Base-by-base conservation (phyloP, 306 rosid genomes). In the Chamaecrista fasciculata region DNA sequence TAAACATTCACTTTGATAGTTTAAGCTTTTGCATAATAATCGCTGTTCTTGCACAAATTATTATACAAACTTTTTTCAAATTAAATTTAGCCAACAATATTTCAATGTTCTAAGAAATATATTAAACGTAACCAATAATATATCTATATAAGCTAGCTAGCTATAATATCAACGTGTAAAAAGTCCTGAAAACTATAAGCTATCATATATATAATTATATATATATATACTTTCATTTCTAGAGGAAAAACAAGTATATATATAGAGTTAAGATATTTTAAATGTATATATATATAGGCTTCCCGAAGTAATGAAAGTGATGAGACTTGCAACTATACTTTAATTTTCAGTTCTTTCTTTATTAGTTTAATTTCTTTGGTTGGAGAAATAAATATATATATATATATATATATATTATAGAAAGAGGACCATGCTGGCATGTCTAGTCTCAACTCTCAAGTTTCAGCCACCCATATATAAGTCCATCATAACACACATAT, bases 371-470 rank as follows among this genome's bases (percentile, higher is more conserved):
- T 25, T 56, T 56, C 39, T 15, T 15, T 56, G 49, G 49, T 16
- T 6, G 6, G 33, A 28, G 33, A 28, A 2, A 28, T 28, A 28
- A 2, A 28, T 28, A 28, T 28, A 28, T 28, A 28, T 28, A 28
- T 28, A 28, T 28, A 28, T 28, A 28, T 5, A 8, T 14, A 6
- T 26, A 40, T 43, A 43, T 43, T 56, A 2, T n/a, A n/a, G n/a
- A 56, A 4, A 56, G 62, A 56, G 11, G 33, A 55, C 37, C 61
- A 56, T 56, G 62, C 62, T 28, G 62, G 11, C n/a, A 33, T 29
- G 5, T 29, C 2, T n/a, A n/a, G n/a, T 57, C 42, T 57, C 63
- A n/a, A 16, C 3, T 2, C 15, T 57, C 15, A 57, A 57, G 43
- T 29, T 31, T 20, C 63, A 59, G n/a, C 65, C 44, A 31, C 43